Evolutionary conservation across 345 rosid species (phyloP).

Genomic region (Populus pruinosa): DNA sequence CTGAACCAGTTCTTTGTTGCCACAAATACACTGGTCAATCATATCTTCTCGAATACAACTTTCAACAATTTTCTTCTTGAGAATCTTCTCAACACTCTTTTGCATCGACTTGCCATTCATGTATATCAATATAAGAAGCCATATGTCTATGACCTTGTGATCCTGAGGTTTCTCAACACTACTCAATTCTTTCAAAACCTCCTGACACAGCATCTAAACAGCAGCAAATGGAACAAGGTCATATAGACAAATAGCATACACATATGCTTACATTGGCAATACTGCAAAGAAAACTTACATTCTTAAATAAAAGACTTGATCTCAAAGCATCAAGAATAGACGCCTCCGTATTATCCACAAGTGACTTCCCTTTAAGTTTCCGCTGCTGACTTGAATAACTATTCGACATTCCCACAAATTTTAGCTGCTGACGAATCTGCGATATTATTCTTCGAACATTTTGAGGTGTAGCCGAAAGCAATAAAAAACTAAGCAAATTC

Average conservation of each 20-base stretch:
- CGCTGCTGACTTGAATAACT: slow-evolving; percentile 32
- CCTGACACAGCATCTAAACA: slow-evolving; percentile 67
- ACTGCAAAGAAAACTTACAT: slow-evolving; percentile 37
- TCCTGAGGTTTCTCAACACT: slow-evolving; percentile 63
- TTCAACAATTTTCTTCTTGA: slow-evolving; percentile 71
- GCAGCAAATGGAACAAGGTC: slow-evolving; percentile 8
- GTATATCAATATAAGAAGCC: slow-evolving; percentile 70
- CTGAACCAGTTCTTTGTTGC: slow-evolving; percentile 65
- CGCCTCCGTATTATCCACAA: slow-evolving; percentile 47
- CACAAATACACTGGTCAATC: slow-evolving; percentile 70
- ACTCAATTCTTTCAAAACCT: slow-evolving; percentile 65
- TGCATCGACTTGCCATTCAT: slow-evolving; percentile 57
- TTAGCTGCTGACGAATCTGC: slow-evolving; percentile 63
- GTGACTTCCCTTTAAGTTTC: slow-evolving; percentile 65
- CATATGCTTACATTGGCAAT: slow-evolving; percentile 8
- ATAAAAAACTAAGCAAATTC: slow-evolving; percentile 62
- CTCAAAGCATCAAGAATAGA: slow-evolving; percentile 70
- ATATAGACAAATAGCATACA: slow-evolving; percentile 5
- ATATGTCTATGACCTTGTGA: slow-evolving; percentile 72
- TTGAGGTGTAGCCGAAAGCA: slow-evolving; percentile 67
- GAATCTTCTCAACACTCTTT: slow-evolving; percentile 52
- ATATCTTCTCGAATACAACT: slow-evolving; percentile 55
- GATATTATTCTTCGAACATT: slow-evolving; percentile 70
- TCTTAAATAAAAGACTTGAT: slow-evolving; percentile 77
- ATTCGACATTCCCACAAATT: slow-evolving; percentile 51